Evolutionary conservation across 495 filamentous ascomycete species (phyloP), one percentile per base, ranked within the genome.

Genomic region (Penicillium subrubescens): DNA sequence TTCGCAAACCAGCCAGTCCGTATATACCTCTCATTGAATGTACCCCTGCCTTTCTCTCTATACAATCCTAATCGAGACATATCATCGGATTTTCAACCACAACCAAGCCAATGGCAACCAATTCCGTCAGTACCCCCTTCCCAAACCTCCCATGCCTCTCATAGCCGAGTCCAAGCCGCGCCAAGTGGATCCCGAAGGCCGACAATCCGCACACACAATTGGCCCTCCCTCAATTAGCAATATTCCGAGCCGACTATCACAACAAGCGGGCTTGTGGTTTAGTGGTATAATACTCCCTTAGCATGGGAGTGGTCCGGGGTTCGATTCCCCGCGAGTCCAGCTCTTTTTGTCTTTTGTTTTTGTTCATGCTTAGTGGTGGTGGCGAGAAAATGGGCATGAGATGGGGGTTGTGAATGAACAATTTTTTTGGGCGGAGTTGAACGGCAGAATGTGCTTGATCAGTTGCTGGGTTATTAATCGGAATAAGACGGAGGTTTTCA

Each of bases 261-360:
- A 39, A 39, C 66, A 67, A 70, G n/a, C 68, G 75, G 75, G 75
- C 73, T 74, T 77, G 75, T 79, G 76, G 76, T 79, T 76, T 79
- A 79, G 76, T 79, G 76, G 76, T 77, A 79, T 79, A 77, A 78
- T 73, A 72, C 73, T 67, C 72, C 68, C 73, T 81, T 81, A 77
- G 78, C 74, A 77, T 81, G 79, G 79, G 79, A 77, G 81, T 81
- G 80, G 82, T 84, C 82, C 80, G 77, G 82, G 82, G 79, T 84
- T 84, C 82, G 79, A 84, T 83, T 84, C 79, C 81, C 82, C 76
- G 82, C 82, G 79, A 77, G 74, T 78, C 76, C 76, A 78, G 63
- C 39, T 72, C 61, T 73, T 71, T 71, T 58, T 6, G 17, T 31
- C 21, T 14, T 41, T 1, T 37, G 23, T 2, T 31, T 31, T 11